Evolutionary conservation across 2,329 filamentous ascomycete species (phyloP).

Genomic region (Dothiorella sarmentorum): DNA sequence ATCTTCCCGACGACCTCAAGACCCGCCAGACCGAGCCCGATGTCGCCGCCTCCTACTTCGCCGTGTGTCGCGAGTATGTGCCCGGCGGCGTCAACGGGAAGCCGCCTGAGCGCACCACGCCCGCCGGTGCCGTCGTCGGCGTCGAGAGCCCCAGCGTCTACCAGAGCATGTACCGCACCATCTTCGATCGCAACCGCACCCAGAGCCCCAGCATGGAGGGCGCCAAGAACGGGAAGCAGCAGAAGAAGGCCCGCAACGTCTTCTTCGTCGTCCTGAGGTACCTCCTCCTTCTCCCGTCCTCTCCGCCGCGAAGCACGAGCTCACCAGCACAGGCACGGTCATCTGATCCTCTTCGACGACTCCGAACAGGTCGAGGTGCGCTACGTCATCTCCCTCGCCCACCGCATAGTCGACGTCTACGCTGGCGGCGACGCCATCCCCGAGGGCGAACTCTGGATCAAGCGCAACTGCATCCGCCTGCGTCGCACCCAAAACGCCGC

Average conservation of each 20-base stretch:
- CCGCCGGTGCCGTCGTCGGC: constrained; percentile 72
- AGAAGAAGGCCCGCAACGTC: constrained; percentile 71
- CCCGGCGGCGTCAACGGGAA: constrained; percentile 90
- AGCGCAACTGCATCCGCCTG: constrained; percentile 83
- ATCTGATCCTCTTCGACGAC: constrained; percentile 97
- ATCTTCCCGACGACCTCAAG: constrained; percentile 61
- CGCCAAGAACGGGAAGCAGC: constrained; percentile 44
- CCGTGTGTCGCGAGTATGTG: constrained; percentile 89
- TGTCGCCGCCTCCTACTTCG: constrained; percentile 87
- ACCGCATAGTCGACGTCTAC: constrained; percentile 82
- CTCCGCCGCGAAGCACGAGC: background rate
- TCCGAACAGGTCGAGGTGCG: constrained; percentile 92
- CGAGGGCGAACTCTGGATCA: constrained; percentile 94
- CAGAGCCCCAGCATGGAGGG: constrained; percentile 53
- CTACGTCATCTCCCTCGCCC: constrained; percentile 88
- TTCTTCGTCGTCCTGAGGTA: constrained; percentile 90
- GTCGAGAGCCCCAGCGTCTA: constrained; percentile 90
- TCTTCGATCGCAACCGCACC: constrained; percentile 75
- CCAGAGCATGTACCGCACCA: constrained; percentile 94
- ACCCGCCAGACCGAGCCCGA: constrained; percentile 61
- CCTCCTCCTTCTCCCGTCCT: constrained; percentile 27
- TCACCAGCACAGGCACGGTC: constrained; percentile 65
- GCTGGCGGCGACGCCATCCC: constrained; percentile 73
- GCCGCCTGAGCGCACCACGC: constrained; percentile 80
- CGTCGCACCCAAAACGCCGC: constrained; percentile 59